Base-by-base conservation (phyloP, 306 rosid genomes). In the Gillenia trifoliata region DNA sequence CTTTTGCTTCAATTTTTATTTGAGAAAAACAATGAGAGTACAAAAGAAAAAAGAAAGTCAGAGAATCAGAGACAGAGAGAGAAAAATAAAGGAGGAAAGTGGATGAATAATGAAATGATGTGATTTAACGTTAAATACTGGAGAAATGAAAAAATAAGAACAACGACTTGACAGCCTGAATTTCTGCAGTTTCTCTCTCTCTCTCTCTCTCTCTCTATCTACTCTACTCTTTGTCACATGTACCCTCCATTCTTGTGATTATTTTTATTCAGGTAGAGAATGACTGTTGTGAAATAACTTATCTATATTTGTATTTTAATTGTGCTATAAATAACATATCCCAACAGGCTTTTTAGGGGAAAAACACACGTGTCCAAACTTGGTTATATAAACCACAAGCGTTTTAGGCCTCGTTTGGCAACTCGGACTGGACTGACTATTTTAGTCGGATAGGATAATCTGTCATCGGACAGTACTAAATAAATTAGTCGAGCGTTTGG, bases 81-180 rank as follows among this genome's bases (percentile, higher is more conserved):
- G 22, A 16, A 23, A 8, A 3, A 55, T 16, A n/a, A 5, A 34
- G 75, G 5, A 17, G 38, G 59, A 45, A 31, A 75, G 41, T 76
- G 68, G n/a, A n/a, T 82, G 83, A 82, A 70, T 45, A 70, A 80
- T 83, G 96, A 85, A 77, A 55, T 75, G 97, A 86, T 86, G 86
- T 86, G 90, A 84, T 81, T 76, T 75, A 81, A 79, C 85, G 86
- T 84, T 74, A 84, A 84, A 73, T 40, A 74, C 79, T 50, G 31
- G 75, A 38, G 64, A 50, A 40, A 72, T 36, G 72, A 83, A 75
- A 75, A 79, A 82, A 82, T 76, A 79, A 78, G 76, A 87, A 89
- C 86, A 88, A 87, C 86, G 88, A 88, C 90, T 75, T 75, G 88
- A 89, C 93, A 68, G 82, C 72, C 88, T 80, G 61, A 82, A 61